phyloP scores from a whole-genome alignment of 2,329 filamentous ascomycete genomes.

The Colletotrichum neosansevieriae region DNA sequence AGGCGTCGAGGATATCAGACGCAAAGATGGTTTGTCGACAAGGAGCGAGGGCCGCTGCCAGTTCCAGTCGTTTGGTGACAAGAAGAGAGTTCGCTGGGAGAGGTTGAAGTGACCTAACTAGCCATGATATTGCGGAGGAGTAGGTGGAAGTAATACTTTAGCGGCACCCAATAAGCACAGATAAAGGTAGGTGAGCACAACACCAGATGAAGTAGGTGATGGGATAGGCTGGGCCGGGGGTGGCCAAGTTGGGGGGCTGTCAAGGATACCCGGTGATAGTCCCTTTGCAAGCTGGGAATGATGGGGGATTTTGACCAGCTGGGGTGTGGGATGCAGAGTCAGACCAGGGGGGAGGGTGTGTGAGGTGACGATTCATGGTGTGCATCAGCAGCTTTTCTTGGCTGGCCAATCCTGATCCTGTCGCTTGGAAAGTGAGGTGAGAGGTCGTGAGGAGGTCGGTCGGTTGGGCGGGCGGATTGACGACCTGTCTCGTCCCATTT shows the following conservation, averaged over 20 bases:
- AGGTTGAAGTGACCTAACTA: conserved; percentile 11
- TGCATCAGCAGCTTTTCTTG: conserved; percentile 38
- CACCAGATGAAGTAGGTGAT: conserved; percentile 13
- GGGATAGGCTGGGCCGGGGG: conserved; percentile 32
- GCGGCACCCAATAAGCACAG: conserved; percentile 34
- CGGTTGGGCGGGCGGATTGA: conserved; percentile 5
- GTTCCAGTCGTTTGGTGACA: conserved; percentile 2
- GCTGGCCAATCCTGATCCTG: conserved; percentile 34
- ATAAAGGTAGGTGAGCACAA: conserved; percentile 37
- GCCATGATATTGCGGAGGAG: conserved; percentile 32
- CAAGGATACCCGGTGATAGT: conserved; percentile 35
- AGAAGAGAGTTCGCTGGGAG: conserved; percentile 6
- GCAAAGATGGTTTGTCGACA: conserved; percentile 20
- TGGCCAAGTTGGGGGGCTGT: conserved; percentile 35
- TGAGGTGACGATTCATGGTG: conserved; percentile 28
- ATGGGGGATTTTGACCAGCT: conserved; percentile 30
- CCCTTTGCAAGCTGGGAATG: conserved; percentile 32
- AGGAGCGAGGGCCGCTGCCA: conserved; percentile 2
- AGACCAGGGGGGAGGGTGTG: conserved; percentile 22
- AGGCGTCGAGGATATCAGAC: conserved; percentile 16
- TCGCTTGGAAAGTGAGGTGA: conserved; percentile 18
- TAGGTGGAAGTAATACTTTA: conserved; percentile 39
- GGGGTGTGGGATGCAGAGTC: conserved; percentile 26
- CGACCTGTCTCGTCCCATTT: conserved; percentile 6
- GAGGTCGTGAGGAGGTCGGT: conserved; percentile 24